phyloP scores from a whole-genome alignment of 2,329 filamentous ascomycete genomes.

The Daldinia eschscholtzii region DNA sequence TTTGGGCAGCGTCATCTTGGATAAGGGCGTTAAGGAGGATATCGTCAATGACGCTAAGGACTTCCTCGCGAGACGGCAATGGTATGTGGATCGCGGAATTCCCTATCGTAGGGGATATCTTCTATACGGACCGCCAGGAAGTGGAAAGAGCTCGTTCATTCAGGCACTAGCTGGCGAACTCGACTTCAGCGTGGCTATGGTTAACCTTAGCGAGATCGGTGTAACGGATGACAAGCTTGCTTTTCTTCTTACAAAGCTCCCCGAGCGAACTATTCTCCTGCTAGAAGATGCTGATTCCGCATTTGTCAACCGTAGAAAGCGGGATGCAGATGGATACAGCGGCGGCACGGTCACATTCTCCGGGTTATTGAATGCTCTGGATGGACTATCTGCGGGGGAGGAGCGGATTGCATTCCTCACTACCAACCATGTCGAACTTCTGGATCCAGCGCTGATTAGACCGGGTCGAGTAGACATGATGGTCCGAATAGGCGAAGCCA shows the following conservation, averaged over 20 bases:
- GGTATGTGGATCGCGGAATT: slow-evolving; percentile 95
- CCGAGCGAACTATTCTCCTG: slow-evolving; percentile 82
- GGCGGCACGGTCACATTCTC: slow-evolving; percentile 95
- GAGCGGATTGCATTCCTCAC: slow-evolving; percentile 95
- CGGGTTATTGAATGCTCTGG: slow-evolving; percentile 84
- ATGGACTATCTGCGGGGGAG: slow-evolving; percentile 94
- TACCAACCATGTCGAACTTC: slow-evolving; percentile 90
- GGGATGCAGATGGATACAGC: slow-evolving; percentile 84
- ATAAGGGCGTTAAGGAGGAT: slow-evolving; percentile 87
- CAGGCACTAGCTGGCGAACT: slow-evolving; percentile 93
- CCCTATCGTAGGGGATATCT: slow-evolving; percentile 92
- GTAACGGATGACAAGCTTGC: slow-evolving; percentile 92
- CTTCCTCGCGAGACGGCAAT: slow-evolving; percentile 82
- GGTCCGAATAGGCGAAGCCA: slow-evolving; percentile 88
- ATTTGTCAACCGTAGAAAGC: slow-evolving; percentile 83
- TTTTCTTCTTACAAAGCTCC: slow-evolving; percentile 86
- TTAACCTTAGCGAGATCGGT: slow-evolving; percentile 90
- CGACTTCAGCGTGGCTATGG: slow-evolving; percentile 91
- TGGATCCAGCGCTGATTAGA: slow-evolving; percentile 89
- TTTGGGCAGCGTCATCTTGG: slow-evolving; percentile 86
- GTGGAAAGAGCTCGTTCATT: slow-evolving; percentile 95
- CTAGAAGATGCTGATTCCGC: slow-evolving; percentile 94
- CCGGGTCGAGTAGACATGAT: slow-evolving; percentile 96
- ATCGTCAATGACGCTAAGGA: slow-evolving; percentile 85
- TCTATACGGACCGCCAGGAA: slow-evolving; percentile 89